These are phyloP conservation scores for Fusarium penzigii DNA, from an alignment of 2,329 filamentous ascomycete genomes.

Conservation along the genomic window DNA sequence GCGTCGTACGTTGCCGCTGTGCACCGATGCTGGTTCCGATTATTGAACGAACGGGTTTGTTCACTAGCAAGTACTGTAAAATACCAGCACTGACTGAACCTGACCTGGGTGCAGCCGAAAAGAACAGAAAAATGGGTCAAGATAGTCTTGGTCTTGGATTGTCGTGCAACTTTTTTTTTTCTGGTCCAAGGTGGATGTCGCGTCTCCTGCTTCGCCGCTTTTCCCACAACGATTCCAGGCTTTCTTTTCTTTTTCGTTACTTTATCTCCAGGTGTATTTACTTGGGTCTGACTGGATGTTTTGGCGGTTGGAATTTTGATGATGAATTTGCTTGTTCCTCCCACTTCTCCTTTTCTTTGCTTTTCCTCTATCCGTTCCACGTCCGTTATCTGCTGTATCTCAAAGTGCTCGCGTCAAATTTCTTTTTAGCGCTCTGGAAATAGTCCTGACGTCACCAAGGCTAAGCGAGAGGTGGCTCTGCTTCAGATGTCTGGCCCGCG, in stretches of 20 bases:
- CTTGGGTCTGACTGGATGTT: constrained; percentile 27
- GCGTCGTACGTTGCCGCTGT: background rate
- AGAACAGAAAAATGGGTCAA: background rate
- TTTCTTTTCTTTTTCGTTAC: background rate
- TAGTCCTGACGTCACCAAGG: constrained; percentile 21
- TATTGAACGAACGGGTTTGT: background rate
- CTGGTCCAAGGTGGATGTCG: background rate
- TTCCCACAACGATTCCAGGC: background rate
- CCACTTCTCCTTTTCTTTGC: constrained; percentile 2
- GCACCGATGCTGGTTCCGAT: background rate
- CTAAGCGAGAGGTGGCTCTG: constrained; percentile 8
- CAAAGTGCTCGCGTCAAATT: constrained; percentile 17
- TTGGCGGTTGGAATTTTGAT: constrained; percentile 20
- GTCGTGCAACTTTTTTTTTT: background rate
- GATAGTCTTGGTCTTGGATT: background rate
- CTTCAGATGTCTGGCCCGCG: constrained; percentile 9
- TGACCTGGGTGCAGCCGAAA: background rate
- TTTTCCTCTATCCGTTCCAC: constrained; percentile 6
- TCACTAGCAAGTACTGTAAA: background rate
- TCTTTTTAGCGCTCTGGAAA: constrained; percentile 1
- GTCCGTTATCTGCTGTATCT: constrained; percentile 4
- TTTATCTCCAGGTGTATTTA: constrained; percentile 2
- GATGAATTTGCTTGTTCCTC: too few species aligned
- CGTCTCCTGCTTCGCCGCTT: background rate
- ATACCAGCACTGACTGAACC: background rate